Conservation (phyloP, 345 rosid species). For the Firmiana major region DNA sequence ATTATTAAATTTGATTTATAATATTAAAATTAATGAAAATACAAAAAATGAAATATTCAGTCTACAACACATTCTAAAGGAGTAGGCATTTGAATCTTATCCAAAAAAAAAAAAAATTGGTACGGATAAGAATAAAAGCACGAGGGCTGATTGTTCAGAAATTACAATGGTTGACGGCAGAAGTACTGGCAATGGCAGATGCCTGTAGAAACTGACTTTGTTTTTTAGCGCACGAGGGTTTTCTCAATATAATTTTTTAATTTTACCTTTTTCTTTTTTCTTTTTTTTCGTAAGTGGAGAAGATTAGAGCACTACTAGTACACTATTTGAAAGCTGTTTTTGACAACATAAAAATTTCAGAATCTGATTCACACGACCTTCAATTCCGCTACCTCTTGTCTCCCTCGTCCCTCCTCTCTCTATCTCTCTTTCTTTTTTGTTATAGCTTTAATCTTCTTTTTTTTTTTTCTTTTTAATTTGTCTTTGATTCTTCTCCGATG, state of each 20-base stretch:
- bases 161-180: background rate
- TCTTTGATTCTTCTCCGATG: conserved; percentile 17
- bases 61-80: too few species aligned
- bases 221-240: background rate
- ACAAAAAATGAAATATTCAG: too few species aligned
- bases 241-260: background rate
- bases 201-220: background rate
- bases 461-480: background rate
- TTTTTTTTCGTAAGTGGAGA: background rate
- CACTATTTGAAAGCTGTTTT: background rate
- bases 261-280: background rate
- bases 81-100: too few species aligned
- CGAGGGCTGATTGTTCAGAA: background rate
- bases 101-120: too few species aligned
- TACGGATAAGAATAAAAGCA: conserved; percentile 2
- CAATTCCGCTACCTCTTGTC: background rate
- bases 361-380: background rate
- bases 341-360: background rate
- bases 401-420: background rate
- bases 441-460: background rate
- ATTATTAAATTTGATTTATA: too few species aligned
- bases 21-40: too few species aligned
- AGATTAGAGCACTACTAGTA: background rate
- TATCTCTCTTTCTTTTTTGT: too few species aligned
- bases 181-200: background rate